Evolutionary conservation across 768 basidiomycete genomes (phyloP).

Genomic region (Mycena floridula): DNA sequence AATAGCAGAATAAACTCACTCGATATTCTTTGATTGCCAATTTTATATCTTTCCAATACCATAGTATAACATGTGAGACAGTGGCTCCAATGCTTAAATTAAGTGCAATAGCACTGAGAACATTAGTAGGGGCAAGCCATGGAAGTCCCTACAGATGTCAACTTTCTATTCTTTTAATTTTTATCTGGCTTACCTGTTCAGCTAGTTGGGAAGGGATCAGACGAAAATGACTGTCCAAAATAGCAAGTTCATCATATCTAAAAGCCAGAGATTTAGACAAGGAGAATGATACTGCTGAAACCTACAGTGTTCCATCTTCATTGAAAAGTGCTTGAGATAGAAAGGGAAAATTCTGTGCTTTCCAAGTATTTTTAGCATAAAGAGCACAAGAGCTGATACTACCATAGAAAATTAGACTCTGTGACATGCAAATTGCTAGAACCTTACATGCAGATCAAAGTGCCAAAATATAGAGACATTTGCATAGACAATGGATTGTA

Average conservation of each 20-base stretch:
- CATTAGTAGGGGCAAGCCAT: slow-evolving; percentile 6
- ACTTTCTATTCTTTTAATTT: not conserved
- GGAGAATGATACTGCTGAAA: no score
- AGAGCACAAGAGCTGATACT: slow-evolving; percentile 3
- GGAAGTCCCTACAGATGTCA: not conserved
- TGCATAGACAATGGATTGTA: no score
- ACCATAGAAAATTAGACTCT: not conserved
- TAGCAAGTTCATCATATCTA: slow-evolving; percentile 9
- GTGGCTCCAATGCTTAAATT: slow-evolving; percentile 15
- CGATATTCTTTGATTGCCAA: slow-evolving; percentile 11
- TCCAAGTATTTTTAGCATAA: slow-evolving; percentile 9
- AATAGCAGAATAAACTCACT: not conserved
- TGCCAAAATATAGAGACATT: slow-evolving; percentile 15
- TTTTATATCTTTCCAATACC: slow-evolving; percentile 34
- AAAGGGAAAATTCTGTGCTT: slow-evolving; percentile 21
- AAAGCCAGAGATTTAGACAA: no score
- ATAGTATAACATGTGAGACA: slow-evolving; percentile 34
- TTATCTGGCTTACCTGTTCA: not conserved
- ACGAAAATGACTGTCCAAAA: slow-evolving; percentile 8
- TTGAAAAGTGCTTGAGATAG: slow-evolving; percentile 7
- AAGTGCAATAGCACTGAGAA: not conserved
- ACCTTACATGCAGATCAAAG: slow-evolving; percentile 13
- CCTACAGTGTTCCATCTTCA: slow-evolving; percentile 11
- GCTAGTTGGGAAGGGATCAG: slow-evolving; percentile 1
- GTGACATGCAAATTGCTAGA: not conserved